These are phyloP conservation scores for Ceratobasidium sp. DNA, from an alignment of 1,284 basidiomycete species.

Conservation along the genomic window DNA sequence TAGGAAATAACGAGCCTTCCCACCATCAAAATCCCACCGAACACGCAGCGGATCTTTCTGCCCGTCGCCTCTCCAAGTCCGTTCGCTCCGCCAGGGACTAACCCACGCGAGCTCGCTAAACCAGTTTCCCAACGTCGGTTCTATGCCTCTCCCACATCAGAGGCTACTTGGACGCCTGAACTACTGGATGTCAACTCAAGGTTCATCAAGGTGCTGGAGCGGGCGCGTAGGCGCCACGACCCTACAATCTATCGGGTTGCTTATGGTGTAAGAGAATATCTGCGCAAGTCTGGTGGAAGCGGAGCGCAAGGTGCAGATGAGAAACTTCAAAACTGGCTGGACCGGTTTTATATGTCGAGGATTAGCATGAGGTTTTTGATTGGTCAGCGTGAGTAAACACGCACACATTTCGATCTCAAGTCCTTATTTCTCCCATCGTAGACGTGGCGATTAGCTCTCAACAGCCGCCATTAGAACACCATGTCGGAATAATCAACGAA, in stretches of 20 bases:
- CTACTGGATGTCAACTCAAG: constrained; percentile 39
- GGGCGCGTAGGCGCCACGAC: constrained; percentile 41
- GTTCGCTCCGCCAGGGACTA: constrained; percentile 2
- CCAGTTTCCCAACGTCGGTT: constrained; percentile 32
- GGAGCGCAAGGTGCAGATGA: constrained; percentile 42
- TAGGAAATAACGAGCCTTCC: constrained; percentile 40
- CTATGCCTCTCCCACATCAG: constrained; percentile 31
- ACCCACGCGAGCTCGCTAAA: background rate
- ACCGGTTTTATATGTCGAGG: constrained; percentile 42
- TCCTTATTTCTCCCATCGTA: background rate
- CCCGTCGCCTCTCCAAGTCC: constrained; percentile 36
- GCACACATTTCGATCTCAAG: background rate
- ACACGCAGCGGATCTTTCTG: constrained; percentile 40
- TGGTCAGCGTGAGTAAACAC: constrained; percentile 32
- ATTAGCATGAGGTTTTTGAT: constrained; percentile 45
- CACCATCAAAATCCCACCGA: constrained; percentile 41
- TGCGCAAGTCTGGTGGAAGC: constrained; percentile 26
- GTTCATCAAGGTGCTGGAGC: constrained; percentile 39
- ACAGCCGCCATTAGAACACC: constrained; percentile 32
- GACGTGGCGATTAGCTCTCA: constrained; percentile 36
- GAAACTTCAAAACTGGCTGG: constrained; percentile 43
- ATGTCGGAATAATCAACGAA: constrained; percentile 42
- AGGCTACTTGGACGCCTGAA: constrained; percentile 30
- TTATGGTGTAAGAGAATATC: constrained; percentile 39
- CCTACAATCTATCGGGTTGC: constrained; percentile 41